Evolutionary conservation across 75 land plant genomes (phyloP).

Genomic region (Pinus albicaulis): DNA sequence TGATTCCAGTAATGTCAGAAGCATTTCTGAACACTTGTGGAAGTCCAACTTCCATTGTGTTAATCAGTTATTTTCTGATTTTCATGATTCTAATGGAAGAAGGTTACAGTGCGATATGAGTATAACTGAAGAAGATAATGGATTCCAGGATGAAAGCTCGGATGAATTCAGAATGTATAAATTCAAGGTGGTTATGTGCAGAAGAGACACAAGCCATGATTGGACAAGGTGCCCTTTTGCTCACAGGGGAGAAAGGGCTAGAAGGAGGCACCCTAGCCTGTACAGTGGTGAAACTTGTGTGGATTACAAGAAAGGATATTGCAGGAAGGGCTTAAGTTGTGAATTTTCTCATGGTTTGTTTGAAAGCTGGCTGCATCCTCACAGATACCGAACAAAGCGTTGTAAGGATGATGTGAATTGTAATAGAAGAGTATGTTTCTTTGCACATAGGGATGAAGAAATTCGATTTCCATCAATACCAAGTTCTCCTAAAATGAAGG

Average conservation of each 20-base stretch:
- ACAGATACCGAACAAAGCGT: constrained; percentile 7
- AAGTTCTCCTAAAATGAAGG: not conserved
- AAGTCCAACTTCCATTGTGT: too few relatives aligned
- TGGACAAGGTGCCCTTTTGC: constrained; percentile 62
- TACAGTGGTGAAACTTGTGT: constrained; percentile 46
- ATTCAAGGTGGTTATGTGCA: constrained; percentile 41
- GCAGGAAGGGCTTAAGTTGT: constrained; percentile 4
- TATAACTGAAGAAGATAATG: too few relatives aligned
- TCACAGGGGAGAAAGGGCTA: constrained; percentile 52
- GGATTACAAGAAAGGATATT: constrained; percentile 20
- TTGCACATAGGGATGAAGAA: constrained; percentile 7
- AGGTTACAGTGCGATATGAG: too few relatives aligned
- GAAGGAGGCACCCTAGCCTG: constrained; percentile 38
- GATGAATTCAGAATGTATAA: constrained; percentile 60
- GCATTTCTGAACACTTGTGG: too few relatives aligned
- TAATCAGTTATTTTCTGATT: too few relatives aligned
- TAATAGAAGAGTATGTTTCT: constrained; percentile 8
- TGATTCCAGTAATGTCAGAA: too few relatives aligned
- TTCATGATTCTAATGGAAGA: too few relatives aligned
- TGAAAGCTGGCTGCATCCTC: constrained; percentile 15
- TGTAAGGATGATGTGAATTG: constrained; percentile 8
- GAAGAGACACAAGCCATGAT: constrained; percentile 37
- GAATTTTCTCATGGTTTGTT: constrained; percentile 13
- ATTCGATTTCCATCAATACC: not conserved
- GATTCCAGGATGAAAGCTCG: constrained; percentile 6